Conservation (phyloP, 768 basidiomycete species). For the Lactarius hengduanensis region DNA sequence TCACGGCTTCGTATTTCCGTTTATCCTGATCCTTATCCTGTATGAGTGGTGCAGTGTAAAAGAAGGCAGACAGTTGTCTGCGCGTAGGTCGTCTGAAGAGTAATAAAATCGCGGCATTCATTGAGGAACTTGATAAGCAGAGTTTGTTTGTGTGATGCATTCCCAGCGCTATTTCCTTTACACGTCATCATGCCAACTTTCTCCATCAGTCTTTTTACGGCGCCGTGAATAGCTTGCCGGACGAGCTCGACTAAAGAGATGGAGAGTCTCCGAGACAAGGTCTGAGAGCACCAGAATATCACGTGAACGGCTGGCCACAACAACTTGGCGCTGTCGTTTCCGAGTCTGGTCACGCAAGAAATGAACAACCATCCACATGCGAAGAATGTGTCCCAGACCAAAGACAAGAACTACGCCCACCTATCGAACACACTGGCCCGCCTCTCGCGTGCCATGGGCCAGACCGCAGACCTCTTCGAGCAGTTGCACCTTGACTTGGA, state of each 20-base stretch:
- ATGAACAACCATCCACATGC: constrained; percentile 37
- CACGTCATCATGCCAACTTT: not conserved
- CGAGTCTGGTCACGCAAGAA: not conserved
- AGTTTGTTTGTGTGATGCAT: constrained; percentile 8
- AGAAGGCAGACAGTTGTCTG: constrained; percentile 8
- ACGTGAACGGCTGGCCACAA: constrained; percentile 6
- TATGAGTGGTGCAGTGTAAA: constrained; percentile 22
- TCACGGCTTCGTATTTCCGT: constrained; percentile 8
- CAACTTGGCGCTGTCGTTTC: not conserved
- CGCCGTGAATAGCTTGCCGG: constrained; percentile 8
- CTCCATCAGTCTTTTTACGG: constrained; percentile 3
- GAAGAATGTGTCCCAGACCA: constrained; percentile 69
- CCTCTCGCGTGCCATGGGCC: constrained; percentile 64
- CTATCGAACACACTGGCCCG: constrained; percentile 65
- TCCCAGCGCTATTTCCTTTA: constrained; percentile 1
- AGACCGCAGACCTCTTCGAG: constrained; percentile 76
- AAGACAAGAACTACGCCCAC: constrained; percentile 78
- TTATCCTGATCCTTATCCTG: constrained; percentile 22
- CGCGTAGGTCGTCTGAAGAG: constrained; percentile 9
- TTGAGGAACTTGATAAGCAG: not conserved
- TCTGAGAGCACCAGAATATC: not conserved
- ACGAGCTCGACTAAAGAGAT: not conserved
- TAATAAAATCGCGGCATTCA: constrained; percentile 15
- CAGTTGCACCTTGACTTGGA: constrained; percentile 72
- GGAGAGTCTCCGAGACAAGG: not conserved